Evolutionary conservation across 768 basidiomycete genomes (phyloP), one percentile per base, ranked within the genome.

Genomic region (Leccinum boreale): DNA sequence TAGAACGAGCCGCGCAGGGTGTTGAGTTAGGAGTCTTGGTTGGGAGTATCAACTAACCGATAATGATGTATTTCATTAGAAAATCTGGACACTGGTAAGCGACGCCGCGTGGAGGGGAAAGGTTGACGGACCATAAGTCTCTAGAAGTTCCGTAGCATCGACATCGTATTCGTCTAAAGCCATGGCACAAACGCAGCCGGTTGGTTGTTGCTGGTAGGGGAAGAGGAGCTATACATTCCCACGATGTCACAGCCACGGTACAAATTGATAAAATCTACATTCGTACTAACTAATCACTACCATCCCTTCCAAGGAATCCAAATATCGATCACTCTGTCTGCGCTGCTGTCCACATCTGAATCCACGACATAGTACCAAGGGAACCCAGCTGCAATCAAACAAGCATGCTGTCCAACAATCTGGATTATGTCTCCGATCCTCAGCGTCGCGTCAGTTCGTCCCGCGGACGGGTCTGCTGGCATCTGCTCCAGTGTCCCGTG

Each of bases 21-120:
- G 54, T 51, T 55, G 48, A 58, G 56, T 31, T 52, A 31, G 36
- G 62, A 52, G 53, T 56, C 28, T 28, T 28, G 35, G 57, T 50
- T 19, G 50, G 48, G 48, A 50, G 52, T 50, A 61, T 21, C 57
- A 12, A 59, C 79, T 58, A 64, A 92, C 96, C 96, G 67, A 98
- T 93, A 64, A 98, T 85, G 70, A 98, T 97, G 75, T 94, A 94
- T 78, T 99, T 99, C 87, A 98, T 93, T 64, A 99, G 84, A 74
- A 97, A 98, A 77, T 99, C 97, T 97, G 73, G 47, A 57, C 47
- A 15, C 8, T n/a, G 44, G 46, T 63, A 61, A 68, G 64, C 53
- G 58, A 58, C 52, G 56, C 51, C 57, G 33, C 24, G 33, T 21
- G 39, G 33, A 15, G 19, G 24, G 47, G 11, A 29, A 19, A 29